Evolutionary conservation across 2,329 filamentous ascomycete genomes (phyloP), one percentile per base, ranked within the genome.

Genomic region (Phaeosphaeria sp.): DNA sequence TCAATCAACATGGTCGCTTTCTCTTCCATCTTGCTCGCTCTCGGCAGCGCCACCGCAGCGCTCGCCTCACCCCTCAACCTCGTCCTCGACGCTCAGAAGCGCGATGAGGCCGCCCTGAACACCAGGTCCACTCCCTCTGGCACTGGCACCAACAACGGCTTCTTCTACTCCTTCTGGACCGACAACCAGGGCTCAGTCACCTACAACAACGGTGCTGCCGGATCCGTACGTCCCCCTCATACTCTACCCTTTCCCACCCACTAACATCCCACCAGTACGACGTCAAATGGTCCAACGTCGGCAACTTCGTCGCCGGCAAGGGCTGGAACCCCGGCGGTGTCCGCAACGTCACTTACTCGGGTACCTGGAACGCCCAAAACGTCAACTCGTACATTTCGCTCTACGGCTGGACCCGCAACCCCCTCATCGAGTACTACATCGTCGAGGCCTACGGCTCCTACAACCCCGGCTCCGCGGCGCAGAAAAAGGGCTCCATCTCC

Each of bases 351-450:
- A 80, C 73, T 59, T 86, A 83, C 77, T 77, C 73, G 13, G 83
- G 80, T 42, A 76, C 73, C 39, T 85, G 80, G 77, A 77, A 68
- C 55, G 70, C 57, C 2, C 78, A 81, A 53, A 77, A 76, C 55
- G 82, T 82, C 60, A 84, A 85, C 76, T 69, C 68, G 21, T 86
- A 86, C 68, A 79, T 88, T 17, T 74, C 84, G 15, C 72, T 87
- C n/a, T 87, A 87, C 66, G 85, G 85, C 46, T n/a, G n/a, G n/a
- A n/a, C n/a, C n/a, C n/a, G n/a, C n/a, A n/a, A n/a, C n/a, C n/a
- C n/a, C n/a, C n/a, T 87, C n/a, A 77, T 86, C 67, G 85, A 87
- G 64, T 86, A 86, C 76, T 87, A 87, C 75, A 82, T 87, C 56
- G 78, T 86, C 62, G 85, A 87, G 58, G 73, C 78, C 13, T 83